A percentile compares a stretch with the other conserved stretches of the same genome.
phyloP scores from a whole-genome alignment of 257 asterid species.

The Anisodus acutangulus region DNA sequence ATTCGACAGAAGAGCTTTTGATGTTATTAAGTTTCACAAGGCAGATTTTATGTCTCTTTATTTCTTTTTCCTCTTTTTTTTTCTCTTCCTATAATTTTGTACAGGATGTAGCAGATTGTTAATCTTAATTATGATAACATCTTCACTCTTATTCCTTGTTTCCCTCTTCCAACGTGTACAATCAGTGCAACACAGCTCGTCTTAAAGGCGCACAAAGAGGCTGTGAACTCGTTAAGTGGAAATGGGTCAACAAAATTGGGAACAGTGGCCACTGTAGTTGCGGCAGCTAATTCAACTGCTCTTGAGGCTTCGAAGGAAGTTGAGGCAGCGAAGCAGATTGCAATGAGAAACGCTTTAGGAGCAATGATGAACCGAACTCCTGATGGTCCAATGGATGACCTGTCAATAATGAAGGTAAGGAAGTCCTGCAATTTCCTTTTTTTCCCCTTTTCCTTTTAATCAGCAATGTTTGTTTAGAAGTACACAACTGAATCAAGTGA shows the following conservation, averaged over 20 bases:
- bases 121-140: background rate
- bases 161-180: constrained; percentile 32
- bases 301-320: constrained; percentile 94
- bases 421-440: constrained; percentile 5
- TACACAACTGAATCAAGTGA: background rate
- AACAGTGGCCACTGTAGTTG: constrained; percentile 97
- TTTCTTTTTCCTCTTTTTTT: background rate
- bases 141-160: constrained; percentile 28
- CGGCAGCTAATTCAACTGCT: constrained; percentile 98
- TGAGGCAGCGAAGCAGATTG: constrained; percentile 93
- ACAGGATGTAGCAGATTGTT: background rate
- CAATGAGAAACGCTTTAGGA: constrained; percentile 93
- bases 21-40: background rate
- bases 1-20: constrained; percentile 12
- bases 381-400: constrained; percentile 92
- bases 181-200: constrained; percentile 94
- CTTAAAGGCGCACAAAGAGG: constrained; percentile 94
- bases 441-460: constrained; percentile 8
- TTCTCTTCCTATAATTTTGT: background rate
- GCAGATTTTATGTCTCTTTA: background rate
- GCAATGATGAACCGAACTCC: constrained; percentile 70
- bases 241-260: constrained; percentile 91
- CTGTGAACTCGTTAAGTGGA: constrained; percentile 96
- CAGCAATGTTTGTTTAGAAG: constrained; percentile 16
- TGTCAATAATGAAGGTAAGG: constrained; percentile 90